Conservation (phyloP, 148 eudicot genomes). For the Vaccinium vitisidaea region DNA sequence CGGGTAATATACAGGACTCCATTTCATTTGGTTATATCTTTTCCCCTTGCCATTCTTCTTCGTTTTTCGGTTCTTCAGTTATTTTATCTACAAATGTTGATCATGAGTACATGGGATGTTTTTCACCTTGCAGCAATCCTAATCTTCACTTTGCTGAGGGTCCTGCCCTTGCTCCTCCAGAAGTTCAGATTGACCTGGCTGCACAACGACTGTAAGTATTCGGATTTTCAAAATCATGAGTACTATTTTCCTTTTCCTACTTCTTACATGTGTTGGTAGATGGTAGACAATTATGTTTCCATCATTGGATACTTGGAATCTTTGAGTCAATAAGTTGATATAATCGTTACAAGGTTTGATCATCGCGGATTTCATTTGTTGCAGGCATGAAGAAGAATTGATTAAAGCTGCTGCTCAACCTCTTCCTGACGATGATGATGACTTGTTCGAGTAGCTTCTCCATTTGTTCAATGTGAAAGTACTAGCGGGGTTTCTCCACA, state of each 20-base stretch:
- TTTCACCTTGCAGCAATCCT: slow-evolving; percentile 20
- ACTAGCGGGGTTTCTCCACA: not conserved
- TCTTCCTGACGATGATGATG: slow-evolving; percentile 29
- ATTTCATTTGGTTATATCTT: not conserved
- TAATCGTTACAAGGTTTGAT: not conserved
- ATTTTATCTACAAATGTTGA: not conserved
- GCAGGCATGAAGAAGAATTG: slow-evolving; percentile 27
- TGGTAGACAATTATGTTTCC: not conserved
- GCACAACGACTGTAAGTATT: slow-evolving; percentile 19
- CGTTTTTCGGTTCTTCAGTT: not conserved
- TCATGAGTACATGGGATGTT: not conserved
- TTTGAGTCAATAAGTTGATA: not conserved
- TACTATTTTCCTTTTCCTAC: not conserved
- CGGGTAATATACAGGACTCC: slow-evolving; percentile 14
- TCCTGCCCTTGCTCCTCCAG: slow-evolving; percentile 29
- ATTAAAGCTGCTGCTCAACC: slow-evolving; percentile 18
- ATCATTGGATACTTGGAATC: not conserved
- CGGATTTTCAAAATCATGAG: not conserved
- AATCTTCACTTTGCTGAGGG: slow-evolving; percentile 30
- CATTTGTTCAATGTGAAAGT: not conserved
- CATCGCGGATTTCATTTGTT: not conserved
- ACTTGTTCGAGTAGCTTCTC: slow-evolving; percentile 13
- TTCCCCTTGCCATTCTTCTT: not conserved
- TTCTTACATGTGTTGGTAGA: not conserved
- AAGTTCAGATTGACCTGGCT: slow-evolving; percentile 26